phyloP scores from a whole-genome alignment of 2,329 filamentous ascomycete species.

The Monilinia vaccinii-corymbosi region DNA sequence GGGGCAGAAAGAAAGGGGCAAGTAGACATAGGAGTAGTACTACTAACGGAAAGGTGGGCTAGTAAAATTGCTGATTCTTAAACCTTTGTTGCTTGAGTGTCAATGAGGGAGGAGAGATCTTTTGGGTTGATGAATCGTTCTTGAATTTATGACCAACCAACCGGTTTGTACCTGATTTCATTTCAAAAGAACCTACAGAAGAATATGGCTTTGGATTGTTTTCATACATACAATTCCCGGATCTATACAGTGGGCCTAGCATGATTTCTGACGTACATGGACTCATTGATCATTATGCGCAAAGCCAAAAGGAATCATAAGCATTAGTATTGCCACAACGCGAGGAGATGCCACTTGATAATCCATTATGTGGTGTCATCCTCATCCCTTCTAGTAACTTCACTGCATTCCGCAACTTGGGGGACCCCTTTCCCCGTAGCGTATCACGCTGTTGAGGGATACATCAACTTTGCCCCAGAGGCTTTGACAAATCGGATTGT shows the following conservation, averaged over 20 bases:
- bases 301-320: neutral
- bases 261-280: neutral
- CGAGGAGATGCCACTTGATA: neutral
- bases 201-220: too few relatives aligned
- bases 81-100: neutral
- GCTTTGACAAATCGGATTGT: too few relatives aligned
- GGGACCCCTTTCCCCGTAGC: neutral
- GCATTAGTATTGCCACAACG: neutral
- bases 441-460: neutral
- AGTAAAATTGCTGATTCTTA: conserved; percentile 2
- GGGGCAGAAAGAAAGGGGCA: conserved; percentile 8
- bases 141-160: neutral
- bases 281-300: neutral
- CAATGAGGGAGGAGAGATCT: too few relatives aligned
- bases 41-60: conserved; percentile 7
- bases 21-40: conserved; percentile 1
- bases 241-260: too few relatives aligned
- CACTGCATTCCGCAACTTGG: neutral
- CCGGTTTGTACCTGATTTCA: neutral
- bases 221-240: neutral
- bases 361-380: neutral
- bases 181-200: neutral
- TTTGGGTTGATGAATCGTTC: neutral
- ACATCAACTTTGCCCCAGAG: neutral
- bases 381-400: neutral